phyloP scores from a whole-genome alignment of 1,284 basidiomycete genomes.

The Papiliotrema laurentii region DNA sequence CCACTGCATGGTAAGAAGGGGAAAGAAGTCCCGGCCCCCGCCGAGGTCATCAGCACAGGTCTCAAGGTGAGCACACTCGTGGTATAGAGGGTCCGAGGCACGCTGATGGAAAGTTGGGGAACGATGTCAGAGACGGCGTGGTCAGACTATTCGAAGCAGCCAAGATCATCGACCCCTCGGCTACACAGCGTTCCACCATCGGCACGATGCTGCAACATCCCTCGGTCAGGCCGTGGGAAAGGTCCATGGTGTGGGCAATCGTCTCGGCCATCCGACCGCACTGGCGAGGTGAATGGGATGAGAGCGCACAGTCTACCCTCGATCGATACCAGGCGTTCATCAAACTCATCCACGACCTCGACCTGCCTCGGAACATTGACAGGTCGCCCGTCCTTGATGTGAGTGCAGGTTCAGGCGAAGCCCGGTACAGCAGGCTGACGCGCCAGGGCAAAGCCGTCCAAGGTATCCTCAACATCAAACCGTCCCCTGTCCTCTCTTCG shows the following conservation, averaged over 20 bases:
- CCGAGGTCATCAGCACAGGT: constrained; percentile 72
- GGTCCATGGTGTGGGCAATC: constrained; percentile 68
- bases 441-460: constrained; percentile 67
- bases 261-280: constrained; percentile 63
- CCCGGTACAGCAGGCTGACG: background rate
- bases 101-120: constrained; percentile 55
- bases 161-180: constrained; percentile 52
- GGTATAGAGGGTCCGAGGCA: background rate
- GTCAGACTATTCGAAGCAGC: constrained; percentile 63
- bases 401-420: constrained; percentile 36
- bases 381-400: constrained; percentile 72
- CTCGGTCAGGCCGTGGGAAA: constrained; percentile 55
- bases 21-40: constrained; percentile 58
- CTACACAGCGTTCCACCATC: constrained; percentile 46
- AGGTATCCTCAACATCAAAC: constrained; percentile 55
- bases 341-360: constrained; percentile 59
- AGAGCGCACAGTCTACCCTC: constrained; percentile 53
- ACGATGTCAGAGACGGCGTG: constrained; percentile 71
- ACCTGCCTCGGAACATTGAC: constrained; percentile 60
- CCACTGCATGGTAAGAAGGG: constrained; percentile 47
- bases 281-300: constrained; percentile 54
- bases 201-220: constrained; percentile 30
- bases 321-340: constrained; percentile 64
- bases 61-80: constrained; percentile 55
- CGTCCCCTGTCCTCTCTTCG: constrained; percentile 65